Base-by-base conservation (phyloP, 805 yeast species). In the Saturnispora ahearnii region DNA sequence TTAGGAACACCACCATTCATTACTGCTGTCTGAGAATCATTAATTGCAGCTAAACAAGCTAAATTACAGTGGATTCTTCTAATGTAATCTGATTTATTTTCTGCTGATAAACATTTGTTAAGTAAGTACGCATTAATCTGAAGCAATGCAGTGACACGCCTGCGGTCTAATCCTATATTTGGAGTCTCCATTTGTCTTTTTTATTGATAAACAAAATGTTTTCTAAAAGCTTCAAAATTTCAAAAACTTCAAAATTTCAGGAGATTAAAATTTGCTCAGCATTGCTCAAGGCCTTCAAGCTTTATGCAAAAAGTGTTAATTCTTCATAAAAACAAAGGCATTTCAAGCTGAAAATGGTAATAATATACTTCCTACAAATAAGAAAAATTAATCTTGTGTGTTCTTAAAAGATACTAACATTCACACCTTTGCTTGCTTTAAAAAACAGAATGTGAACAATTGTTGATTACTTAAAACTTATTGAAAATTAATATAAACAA, bases 51-150 rank as follows among this genome's bases (percentile, higher is more conserved):
- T 28, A 68, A 53, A 54, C 67, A 65, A 4, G 68, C 57, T 22
- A 68, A 55, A 50, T 68, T 68, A 46, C 60, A 60, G 47, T 68
- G 72, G 9, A 67, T 62, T 45, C 72, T 56, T 41, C 62, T 67
- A n/a, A 67, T 53, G 47, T 63, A 68, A 44, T 63, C 62, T 1
- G 58, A 58, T 44, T 54, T 59, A 2, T 63, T 54, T 49, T 66
- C 70, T 15, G 65, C 46, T 12, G 46, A 38, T 2, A 66, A 52
- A 48, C 70, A 65, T 45, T 64, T 64, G 11, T 62, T 62, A 6
- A 68, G 53, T 4, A 68, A 51, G 9, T 64, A 58, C 4, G 68
- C 62, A 49, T 68, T 68, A 24, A 68, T 67, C 41, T 67, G 62
- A 33, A 70, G 53, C 38, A 69, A 53, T 21, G 67, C 62, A 29